These are phyloP conservation scores for Hymenochaete sp. DNA, from an alignment of 1,284 basidiomycete genomes.

Conservation along the genomic window DNA sequence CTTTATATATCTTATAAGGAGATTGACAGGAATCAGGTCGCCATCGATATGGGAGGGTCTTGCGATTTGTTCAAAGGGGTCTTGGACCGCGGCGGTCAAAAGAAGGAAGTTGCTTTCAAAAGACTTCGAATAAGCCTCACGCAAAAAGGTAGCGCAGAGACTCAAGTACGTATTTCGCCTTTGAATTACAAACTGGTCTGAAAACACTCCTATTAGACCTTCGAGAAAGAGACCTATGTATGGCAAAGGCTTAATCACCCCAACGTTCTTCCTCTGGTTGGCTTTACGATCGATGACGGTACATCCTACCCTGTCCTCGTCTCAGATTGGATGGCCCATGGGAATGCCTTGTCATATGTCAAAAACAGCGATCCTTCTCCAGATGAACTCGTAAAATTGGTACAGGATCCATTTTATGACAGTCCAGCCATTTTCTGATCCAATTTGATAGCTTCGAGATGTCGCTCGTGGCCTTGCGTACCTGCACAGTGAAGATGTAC, in stretches of 20 bases:
- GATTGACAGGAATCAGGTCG: too few species aligned
- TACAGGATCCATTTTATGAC: neutral
- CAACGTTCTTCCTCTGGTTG: constrained; percentile 4
- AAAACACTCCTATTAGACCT: too few species aligned
- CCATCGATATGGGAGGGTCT: constrained; percentile 9
- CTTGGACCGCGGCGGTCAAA: too few species aligned
- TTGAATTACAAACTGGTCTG: too few species aligned
- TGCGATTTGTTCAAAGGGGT: constrained; percentile 12
- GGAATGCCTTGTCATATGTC: neutral
- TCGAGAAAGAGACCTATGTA: constrained; percentile 5
- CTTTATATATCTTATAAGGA: too few species aligned
- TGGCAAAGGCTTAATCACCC: constrained; percentile 9
- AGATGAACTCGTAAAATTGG: neutral
- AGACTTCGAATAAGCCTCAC: neutral
- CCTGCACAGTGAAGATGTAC: constrained; percentile 6
- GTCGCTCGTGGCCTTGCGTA: constrained; percentile 7
- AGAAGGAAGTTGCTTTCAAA: neutral
- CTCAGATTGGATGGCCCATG: constrained; percentile 13
- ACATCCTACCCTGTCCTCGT: constrained; percentile 6
- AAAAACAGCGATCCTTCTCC: neutral
- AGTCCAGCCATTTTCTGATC: neutral
- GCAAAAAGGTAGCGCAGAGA: too few species aligned
- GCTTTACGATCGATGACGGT: constrained; percentile 5
- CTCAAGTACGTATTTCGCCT: too few species aligned
- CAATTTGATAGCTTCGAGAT: constrained; percentile 1